phyloP scores from a whole-genome alignment of 1,284 basidiomycete genomes.

The Cutaneotrichosporon mucoides region DNA sequence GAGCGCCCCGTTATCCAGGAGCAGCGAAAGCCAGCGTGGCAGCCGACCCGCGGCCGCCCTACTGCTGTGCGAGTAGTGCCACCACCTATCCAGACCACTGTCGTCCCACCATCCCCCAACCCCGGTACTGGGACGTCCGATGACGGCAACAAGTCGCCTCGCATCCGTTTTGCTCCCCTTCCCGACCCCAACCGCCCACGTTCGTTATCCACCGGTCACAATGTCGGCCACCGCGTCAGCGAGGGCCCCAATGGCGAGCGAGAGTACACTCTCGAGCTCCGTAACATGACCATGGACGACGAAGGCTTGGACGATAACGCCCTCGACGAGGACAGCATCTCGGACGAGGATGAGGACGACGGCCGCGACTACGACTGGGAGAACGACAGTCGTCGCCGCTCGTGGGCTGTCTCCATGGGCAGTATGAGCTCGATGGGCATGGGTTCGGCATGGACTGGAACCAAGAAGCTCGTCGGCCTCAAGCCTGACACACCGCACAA shows the following conservation, averaged over 20 bases:
- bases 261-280: slow-evolving; percentile 15
- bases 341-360: slow-evolving; percentile 30
- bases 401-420: slow-evolving; percentile 20
- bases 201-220: slow-evolving; percentile 41
- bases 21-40: neutral
- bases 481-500: slow-evolving; percentile 13
- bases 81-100: neutral
- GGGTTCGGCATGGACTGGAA: slow-evolving; percentile 34
- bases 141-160: slow-evolving; percentile 10
- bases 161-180: slow-evolving; percentile 47
- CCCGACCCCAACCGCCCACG: slow-evolving; percentile 44
- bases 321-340: slow-evolving; percentile 25
- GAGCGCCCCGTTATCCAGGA: slow-evolving; percentile 1
- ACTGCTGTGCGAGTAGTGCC: neutral
- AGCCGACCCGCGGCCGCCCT: neutral
- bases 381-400: slow-evolving; percentile 18
- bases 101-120: neutral
- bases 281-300: slow-evolving; percentile 21
- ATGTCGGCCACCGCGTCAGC: slow-evolving; percentile 22
- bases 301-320: slow-evolving; percentile 22
- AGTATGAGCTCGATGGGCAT: slow-evolving; percentile 13
- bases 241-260: slow-evolving; percentile 18
- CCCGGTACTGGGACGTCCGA: neutral
- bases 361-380: slow-evolving; percentile 31
- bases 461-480: slow-evolving; percentile 41